Evolutionary conservation across 352 stramenopile species (phyloP), one percentile per base, ranked within the genome.

Genomic region (Peronospora destructor): DNA sequence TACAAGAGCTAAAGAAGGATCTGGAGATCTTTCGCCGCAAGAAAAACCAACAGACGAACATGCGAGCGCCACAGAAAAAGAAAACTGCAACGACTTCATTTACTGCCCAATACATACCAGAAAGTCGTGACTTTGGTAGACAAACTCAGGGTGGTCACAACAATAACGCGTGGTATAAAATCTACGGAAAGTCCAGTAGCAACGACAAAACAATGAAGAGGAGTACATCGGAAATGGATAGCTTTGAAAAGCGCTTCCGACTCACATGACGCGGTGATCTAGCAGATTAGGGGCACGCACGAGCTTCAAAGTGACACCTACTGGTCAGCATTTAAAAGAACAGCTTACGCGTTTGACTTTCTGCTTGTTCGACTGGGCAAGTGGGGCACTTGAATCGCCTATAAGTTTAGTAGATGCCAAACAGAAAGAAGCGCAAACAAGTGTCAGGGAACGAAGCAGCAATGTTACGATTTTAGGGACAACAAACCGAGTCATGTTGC

Each of bases 321-420:
- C 1, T 33, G 28, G 7, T 30, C 26, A 4, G 26, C 13, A 19
- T 32, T 49, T 71, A 90, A 47, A 88, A 87, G 56, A 85, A 83
- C 34, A 87, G 64, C 49, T 85, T 73, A 46, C 73, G 72, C 12
- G 76, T 89, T 57, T 89, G 76, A 53, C 61, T 73, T 61, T 83
- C 73, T 13, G 66, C 79, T 60, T 92, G 83, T 53, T 94, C 84
- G 29, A 87, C 66, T 9, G 84, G 84, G 49, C 84, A 95, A 4
- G 79, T 91, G 26, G 84, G 84, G 48, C 84, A 95, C 66, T 95
- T 95, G 64, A 95, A 95, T 58, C 76, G 64, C 23, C 76, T 87
- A 33, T 21, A 46, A 26, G 12, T 38, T 47, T 19, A n/a, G 62
- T 35, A 5, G 9, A 41, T 44, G 54, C 0, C 21, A 17, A 43